Evolutionary conservation across 345 rosid genomes (phyloP), one percentile per base, ranked within the genome.

Genomic region (Rhodamnia rubescens): DNA sequence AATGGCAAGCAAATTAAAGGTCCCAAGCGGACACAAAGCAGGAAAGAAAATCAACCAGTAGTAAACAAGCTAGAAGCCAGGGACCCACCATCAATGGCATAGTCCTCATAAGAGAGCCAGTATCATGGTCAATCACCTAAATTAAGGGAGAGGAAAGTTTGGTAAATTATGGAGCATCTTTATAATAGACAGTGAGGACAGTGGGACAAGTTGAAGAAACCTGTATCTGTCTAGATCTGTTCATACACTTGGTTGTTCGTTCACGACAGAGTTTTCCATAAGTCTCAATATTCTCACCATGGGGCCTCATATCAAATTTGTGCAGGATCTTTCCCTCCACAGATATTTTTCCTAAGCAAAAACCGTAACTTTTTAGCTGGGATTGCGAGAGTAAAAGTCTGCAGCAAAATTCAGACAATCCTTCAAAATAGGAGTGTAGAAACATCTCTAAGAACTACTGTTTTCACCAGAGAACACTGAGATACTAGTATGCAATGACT

Each of bases 281-380:
- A 87, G 90, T 91, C 88, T 94, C 99, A 1, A 94, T 92, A 89
- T 91, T 94, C 84, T 92, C 97, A 54, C 88, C 87, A 86, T 93
- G 93, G 51, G 95, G 99, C 89, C 94, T 94, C 96, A 95, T 92
- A 88, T 96, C 98, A 88, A 96, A 95, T 85, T 95, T 95, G 90
- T 94, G 90, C 56, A 89, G 87, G 82, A 95, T 94, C 89, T 92
- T 96, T 58, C 99, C 99, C 90, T 95, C 99, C 29, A 90, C 91
- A 21, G 92, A 53, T 50, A 86, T n/a, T 80, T 86, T 86, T 75
- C 88, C 88, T 83, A 53, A 8, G 80, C 18, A 80, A 26, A 49
- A 69, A 69, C 78, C 78, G 18, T 69, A 32, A 69, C 40, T 32
- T 69, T 69, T 69, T 21, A 69, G 78, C 78, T 16, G 78, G 78